These are phyloP conservation scores for Tulasnella sp. DNA, from an alignment of 768 basidiomycete genomes.

Conservation along the genomic window DNA sequence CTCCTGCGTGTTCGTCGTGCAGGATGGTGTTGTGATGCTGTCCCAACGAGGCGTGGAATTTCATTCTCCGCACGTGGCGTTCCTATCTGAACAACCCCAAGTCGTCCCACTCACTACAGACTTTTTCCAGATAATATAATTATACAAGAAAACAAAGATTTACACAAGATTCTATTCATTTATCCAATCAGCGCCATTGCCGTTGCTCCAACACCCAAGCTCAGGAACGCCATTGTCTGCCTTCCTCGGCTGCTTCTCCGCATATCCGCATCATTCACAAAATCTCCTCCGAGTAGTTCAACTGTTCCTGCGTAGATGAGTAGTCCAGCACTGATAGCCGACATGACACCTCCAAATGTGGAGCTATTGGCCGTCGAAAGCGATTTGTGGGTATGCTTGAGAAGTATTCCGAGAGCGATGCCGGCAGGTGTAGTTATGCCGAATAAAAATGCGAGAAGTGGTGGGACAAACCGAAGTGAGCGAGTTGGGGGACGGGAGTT, in stretches of 20 bases:
- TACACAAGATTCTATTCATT: too few relatives aligned
- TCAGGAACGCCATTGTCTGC: conserved; percentile 45
- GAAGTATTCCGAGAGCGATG: conserved; percentile 44
- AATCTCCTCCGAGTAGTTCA: conserved; percentile 79
- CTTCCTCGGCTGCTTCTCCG: conserved; percentile 22
- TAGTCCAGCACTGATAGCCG: conserved; percentile 72
- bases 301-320: conserved; percentile 72
- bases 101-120: too few relatives aligned
- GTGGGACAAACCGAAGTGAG: conserved; percentile 18
- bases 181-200: conserved; percentile 38
- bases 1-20: too few relatives aligned
- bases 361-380: background rate
- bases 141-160: too few relatives aligned
- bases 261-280: conserved; percentile 54
- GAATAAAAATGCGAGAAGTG: conserved; percentile 20
- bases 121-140: too few relatives aligned
- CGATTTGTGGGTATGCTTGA: conserved; percentile 4
- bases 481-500: background rate
- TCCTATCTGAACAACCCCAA: too few relatives aligned
- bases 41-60: too few relatives aligned
- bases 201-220: conserved; percentile 45
- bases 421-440: conserved; percentile 63
- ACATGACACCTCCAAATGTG: conserved; percentile 51
- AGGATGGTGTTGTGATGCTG: too few relatives aligned
- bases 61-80: too few relatives aligned